Percentiles rank a stretch among this genome's conserved stretches.
phyloP scores from a whole-genome alignment of 2,329 filamentous ascomycete genomes.

The Graphium sp. region DNA sequence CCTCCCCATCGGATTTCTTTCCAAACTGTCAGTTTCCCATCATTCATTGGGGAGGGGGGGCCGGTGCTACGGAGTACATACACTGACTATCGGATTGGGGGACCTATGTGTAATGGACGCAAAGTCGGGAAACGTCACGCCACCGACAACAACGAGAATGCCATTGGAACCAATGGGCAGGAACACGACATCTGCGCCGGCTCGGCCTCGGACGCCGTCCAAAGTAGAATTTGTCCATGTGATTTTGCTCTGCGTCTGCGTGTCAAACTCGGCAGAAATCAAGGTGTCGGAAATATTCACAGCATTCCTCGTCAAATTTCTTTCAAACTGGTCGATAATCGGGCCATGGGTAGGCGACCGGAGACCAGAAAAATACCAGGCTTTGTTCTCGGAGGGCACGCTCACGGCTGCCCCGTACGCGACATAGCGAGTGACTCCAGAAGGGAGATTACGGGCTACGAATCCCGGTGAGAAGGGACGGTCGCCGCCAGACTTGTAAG shows the following conservation, averaged over 20 bases:
- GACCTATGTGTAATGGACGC: constrained; percentile 9
- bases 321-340: constrained; percentile 25
- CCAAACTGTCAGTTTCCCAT: no score
- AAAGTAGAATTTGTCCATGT: constrained; percentile 42
- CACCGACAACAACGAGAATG: constrained; percentile 61
- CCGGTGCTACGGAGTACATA: constrained; percentile 9
- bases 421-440: constrained; percentile 39
- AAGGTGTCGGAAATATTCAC: constrained; percentile 35
- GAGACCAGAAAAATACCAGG: constrained; percentile 55
- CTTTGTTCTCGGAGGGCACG: constrained; percentile 52
- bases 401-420: constrained; percentile 47
- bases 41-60: neutral
- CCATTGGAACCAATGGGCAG: constrained; percentile 63
- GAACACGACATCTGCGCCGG: constrained; percentile 52
- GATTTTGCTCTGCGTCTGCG: constrained; percentile 29
- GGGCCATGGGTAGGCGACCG: constrained; percentile 29
- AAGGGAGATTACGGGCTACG: constrained; percentile 18
- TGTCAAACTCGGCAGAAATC: constrained; percentile 35
- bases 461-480: constrained; percentile 28
- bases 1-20: constrained; percentile 47
- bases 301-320: neutral
- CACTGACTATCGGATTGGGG: constrained; percentile 13
- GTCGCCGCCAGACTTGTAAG: constrained; percentile 30
- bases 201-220: constrained; percentile 29
- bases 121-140: constrained; percentile 47